Evolutionary conservation across 768 basidiomycete genomes (phyloP), one percentile per base, ranked within the genome.

Genomic region (Cystofilobasidium capitatum): DNA sequence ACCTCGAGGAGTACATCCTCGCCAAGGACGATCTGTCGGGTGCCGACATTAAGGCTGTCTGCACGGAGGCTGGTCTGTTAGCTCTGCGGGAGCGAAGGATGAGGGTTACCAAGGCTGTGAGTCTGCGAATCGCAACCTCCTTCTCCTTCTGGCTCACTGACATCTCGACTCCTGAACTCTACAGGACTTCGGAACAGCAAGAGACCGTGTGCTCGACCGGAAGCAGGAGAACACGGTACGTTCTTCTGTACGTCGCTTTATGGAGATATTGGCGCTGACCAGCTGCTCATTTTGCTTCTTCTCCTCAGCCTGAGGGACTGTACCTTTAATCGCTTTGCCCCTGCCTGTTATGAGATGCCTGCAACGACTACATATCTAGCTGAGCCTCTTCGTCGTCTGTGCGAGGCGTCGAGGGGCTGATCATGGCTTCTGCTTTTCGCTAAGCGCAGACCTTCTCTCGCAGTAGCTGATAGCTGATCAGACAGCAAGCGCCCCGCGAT

Each of bases 11-110:
- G 77, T 91, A 91, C 73, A 86, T 99, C 65, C 88, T 88, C 80
- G 86, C 88, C 35, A 98, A 98, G 78, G 96, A 99, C 73, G 94
- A 97, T 73, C 79, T 96, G 26, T 91, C 89, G 16, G 96, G 96
- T 55, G 96, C 96, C 2, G 96, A 99, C 74, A 98, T 99, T 82
- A 98, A 98, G 80, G 96, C 94, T 1, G 90, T 98, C 6, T 97
- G 93, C 73, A 98, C 96, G 8, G 96, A 99, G 76, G 94, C 96
- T n/a, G 96, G 96, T 71, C 78, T 99, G 61, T 81, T 98, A 39
- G 96, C 96, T 6, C 80, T 99, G 69, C 83, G 96, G 71, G 96
- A 99, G 77, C 82, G 96, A 64, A 82, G 96, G 70, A 98, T 93
- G 91, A 82, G 88, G 75, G 68, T 69, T 26, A 69, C 68, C 3